Conservation (phyloP, 495 filamentous ascomycete species). For the Daldinia bambusicola region DNA sequence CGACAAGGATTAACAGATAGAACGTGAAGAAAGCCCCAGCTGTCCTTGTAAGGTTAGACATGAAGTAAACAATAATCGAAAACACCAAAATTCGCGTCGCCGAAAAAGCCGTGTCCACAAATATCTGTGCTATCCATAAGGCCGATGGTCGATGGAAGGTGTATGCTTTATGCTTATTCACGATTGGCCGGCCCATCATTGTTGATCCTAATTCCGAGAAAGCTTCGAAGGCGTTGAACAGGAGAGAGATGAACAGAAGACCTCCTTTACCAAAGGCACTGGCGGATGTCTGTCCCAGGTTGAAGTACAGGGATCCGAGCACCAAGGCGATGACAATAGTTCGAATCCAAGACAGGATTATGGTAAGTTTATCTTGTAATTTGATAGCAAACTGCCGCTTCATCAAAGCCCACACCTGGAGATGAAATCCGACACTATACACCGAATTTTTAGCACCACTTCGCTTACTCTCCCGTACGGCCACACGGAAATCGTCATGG, state of each 20-base stretch:
- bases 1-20: slow-evolving; percentile 72
- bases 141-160: slow-evolving; percentile 82
- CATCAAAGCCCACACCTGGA: slow-evolving; percentile 84
- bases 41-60: slow-evolving; percentile 71
- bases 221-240: slow-evolving; percentile 84
- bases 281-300: slow-evolving; percentile 70
- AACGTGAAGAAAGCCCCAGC: slow-evolving; percentile 85
- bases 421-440: slow-evolving; percentile 81
- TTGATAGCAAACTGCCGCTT: slow-evolving; percentile 85
- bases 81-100: slow-evolving; percentile 75
- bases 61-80: slow-evolving; percentile 82
- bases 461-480: slow-evolving; percentile 79
- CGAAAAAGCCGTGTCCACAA: slow-evolving; percentile 79
- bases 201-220: slow-evolving; percentile 76
- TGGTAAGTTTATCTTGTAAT: slow-evolving; percentile 81
- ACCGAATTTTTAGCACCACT: slow-evolving; percentile 75
- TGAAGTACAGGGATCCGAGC: slow-evolving; percentile 80
- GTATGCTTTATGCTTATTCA: slow-evolving; percentile 83
- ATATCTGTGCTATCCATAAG: slow-evolving; percentile 81
- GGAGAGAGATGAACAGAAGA: slow-evolving; percentile 76
- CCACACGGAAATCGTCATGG: slow-evolving; percentile 79
- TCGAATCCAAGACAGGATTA: slow-evolving; percentile 80
- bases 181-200: slow-evolving; percentile 77
- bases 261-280: slow-evolving; percentile 83
- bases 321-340: slow-evolving; percentile 80